Conservation (phyloP, 2,329 filamentous ascomycete species). For the Phyllosticta ampelicida region DNA sequence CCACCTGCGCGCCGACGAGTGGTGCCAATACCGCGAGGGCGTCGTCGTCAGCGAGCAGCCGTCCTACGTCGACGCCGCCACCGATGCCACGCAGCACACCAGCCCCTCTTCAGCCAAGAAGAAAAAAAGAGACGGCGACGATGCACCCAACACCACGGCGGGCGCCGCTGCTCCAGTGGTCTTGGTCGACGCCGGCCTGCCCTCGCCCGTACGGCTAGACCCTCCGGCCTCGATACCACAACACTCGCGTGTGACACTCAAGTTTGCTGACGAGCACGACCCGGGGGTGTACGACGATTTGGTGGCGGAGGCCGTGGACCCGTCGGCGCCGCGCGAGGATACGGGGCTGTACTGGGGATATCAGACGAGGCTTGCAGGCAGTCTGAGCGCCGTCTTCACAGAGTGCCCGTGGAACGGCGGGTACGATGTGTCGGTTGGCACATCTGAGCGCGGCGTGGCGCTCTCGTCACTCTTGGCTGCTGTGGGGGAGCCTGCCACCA, state of each 20-base stretch:
- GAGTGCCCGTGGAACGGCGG: slow-evolving; percentile 64
- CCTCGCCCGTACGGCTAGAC: slow-evolving; percentile 31
- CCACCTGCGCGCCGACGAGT: slow-evolving; percentile 65
- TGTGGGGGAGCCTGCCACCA: background rate
- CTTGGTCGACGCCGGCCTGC: slow-evolving; percentile 41
- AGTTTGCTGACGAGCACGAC: slow-evolving; percentile 42
- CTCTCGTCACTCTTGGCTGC: slow-evolving; percentile 24
- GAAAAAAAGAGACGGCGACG: slow-evolving; percentile 5
- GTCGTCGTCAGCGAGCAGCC: slow-evolving; percentile 49
- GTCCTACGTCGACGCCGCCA: background rate
- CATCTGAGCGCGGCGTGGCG: slow-evolving; percentile 61
- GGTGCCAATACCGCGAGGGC: slow-evolving; percentile 70
- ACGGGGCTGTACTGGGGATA: slow-evolving; percentile 85
- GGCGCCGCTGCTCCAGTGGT: slow-evolving; percentile 16
- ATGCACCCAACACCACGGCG: slow-evolving; percentile 11
- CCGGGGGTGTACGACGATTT: slow-evolving; percentile 19
- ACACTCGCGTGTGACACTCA: slow-evolving; percentile 63
- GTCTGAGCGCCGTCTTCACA: slow-evolving; percentile 64
- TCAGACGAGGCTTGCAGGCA: slow-evolving; percentile 52
- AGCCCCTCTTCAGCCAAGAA: slow-evolving; percentile 19
- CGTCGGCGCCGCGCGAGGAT: slow-evolving; percentile 58
- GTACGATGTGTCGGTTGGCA: slow-evolving; percentile 75
- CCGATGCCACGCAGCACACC: background rate
- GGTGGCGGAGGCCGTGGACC: slow-evolving; percentile 52
- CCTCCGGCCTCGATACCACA: slow-evolving; percentile 53